A percentile compares a stretch with the other conserved stretches of the same genome.
Conservation (phyloP, 2,329 filamentous ascomycete genomes). For the Fusarium citri region DNA sequence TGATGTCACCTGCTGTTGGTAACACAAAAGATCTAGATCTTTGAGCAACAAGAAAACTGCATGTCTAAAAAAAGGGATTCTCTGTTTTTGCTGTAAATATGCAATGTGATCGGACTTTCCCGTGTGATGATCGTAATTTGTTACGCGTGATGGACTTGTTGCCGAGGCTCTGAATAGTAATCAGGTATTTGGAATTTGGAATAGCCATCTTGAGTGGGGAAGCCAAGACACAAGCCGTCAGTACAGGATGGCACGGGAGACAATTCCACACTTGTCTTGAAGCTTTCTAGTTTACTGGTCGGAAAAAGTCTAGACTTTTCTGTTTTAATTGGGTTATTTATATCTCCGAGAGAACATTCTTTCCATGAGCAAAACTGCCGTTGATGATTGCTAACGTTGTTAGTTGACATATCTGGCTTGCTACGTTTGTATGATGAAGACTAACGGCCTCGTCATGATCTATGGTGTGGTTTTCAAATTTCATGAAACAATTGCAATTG, state of each 20-base stretch:
- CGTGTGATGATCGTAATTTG: neutral
- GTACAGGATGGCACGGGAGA: neutral
- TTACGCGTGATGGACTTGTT: neutral
- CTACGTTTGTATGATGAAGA: neutral
- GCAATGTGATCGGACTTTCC: neutral
- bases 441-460: neutral
- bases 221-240: neutral
- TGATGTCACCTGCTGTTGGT: neutral
- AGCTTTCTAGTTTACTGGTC: neutral
- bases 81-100: neutral
- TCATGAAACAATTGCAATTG: neutral
- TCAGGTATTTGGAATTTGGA: constrained; percentile 6
- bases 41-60: neutral
- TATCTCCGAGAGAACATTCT: neutral
- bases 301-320: neutral
- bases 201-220: neutral
- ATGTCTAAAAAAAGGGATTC: neutral
- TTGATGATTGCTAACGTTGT: too few species aligned
- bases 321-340: neutral
- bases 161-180: neutral
- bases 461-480: neutral
- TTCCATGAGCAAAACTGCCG: neutral
- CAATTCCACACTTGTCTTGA: neutral
- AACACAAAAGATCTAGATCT: neutral
- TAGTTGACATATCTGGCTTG: neutral